These are phyloP conservation scores for Ceratocystis cacaofunesta DNA, from an alignment of 2,329 filamentous ascomycete species.

Conservation along the genomic window DNA sequence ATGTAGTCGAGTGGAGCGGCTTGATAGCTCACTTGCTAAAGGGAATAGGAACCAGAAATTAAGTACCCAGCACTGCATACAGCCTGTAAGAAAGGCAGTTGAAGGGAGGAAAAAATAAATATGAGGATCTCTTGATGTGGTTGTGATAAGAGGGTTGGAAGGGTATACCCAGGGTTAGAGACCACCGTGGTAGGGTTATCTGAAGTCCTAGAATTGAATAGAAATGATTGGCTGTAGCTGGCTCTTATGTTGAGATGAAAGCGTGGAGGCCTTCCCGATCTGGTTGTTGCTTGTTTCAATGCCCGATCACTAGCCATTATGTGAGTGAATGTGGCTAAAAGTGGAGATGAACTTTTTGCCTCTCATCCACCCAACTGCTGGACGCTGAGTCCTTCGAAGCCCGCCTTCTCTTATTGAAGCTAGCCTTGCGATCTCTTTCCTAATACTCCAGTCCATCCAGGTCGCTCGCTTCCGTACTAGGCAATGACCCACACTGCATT, in stretches of 20 bases:
- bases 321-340: not conserved
- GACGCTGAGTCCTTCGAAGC: not conserved
- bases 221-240: not conserved
- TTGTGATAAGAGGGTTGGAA: not conserved
- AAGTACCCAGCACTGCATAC: not conserved
- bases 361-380: not conserved
- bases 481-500: too few species aligned
- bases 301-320: not conserved
- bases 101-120: not conserved
- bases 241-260: not conserved
- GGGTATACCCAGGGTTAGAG: too few species aligned
- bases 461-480: too few species aligned
- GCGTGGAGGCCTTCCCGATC: not conserved
- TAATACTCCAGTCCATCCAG: not conserved
- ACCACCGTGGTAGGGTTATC: too few species aligned
- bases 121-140: not conserved
- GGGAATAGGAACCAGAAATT: not conserved
- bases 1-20: not conserved
- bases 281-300: not conserved
- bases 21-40: not conserved
- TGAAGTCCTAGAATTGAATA: too few species aligned
- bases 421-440: too few species aligned
- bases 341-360: not conserved
- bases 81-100: not conserved
- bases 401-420: not conserved